Base-by-base conservation (phyloP, 768 basidiomycete species). In the Leccinum ochraceum region DNA sequence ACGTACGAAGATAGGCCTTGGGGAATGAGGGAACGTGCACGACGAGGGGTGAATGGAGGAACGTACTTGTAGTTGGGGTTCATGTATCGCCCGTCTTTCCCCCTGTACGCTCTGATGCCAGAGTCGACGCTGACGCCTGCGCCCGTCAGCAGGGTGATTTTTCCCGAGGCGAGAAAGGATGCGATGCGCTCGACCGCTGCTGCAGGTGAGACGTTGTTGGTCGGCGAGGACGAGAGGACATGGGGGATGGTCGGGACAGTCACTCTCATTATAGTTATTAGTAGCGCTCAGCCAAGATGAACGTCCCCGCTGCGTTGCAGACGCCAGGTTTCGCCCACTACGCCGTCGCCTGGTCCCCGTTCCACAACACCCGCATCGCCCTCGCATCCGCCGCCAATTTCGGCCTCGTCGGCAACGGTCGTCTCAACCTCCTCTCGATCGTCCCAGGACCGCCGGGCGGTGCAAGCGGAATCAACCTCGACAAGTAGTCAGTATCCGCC, bases 51-150 rank as follows among this genome's bases (percentile, higher is more conserved):
- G 6, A 26, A 17, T 2, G 34, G 22, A 24, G 0, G 39, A 66
- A 66, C 83, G 65, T 67, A 92, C 90, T 86, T 88, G 79, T 91
- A 93, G 73, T 93, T 89, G n/a, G 90, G 91, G 68, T 94, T 92
- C 85, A 91, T 85, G 74, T 94, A 94, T 63, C 88, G 79, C 16
- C 95, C 95, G 69, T 95, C 91, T 62, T 70, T 72, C 1, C 95
- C 95, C 59, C 95, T 79, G 75, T 98, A 97, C n/a, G 95, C 94
- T 65, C 93, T 81, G 61, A 98, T 96, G 50, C 96, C 96, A 28
- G 90, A 93, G 74, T 98, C 96, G 30, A 98, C 95, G 71, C 90
- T 92, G 64, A 97, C 92, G 7, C 96, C 96, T 0, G 96, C 96
- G 3, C 95, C 95, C 0, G 94, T 95, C 57, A 98, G 72, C 16